phyloP scores from a whole-genome alignment of 805 yeast species.

The Starmerella apis region DNA sequence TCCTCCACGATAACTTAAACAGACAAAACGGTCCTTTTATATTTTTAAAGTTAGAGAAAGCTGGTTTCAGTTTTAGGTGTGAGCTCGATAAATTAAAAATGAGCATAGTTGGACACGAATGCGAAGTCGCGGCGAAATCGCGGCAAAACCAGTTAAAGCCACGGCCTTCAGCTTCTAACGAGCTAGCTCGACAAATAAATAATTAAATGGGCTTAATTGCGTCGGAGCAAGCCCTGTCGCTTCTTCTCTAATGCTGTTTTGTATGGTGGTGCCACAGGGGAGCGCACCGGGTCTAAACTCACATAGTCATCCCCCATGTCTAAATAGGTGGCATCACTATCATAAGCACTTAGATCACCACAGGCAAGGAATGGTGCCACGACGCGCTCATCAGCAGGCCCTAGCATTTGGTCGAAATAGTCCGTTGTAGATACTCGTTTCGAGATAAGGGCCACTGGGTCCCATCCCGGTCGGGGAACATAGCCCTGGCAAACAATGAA shows the following conservation, averaged over 20 bases:
- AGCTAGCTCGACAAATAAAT: neutral
- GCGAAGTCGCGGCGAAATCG: too few species aligned
- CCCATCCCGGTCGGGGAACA: conserved; percentile 75
- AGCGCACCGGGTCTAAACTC: conserved; percentile 82
- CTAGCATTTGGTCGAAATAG: conserved; percentile 50
- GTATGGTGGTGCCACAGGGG: conserved; percentile 95
- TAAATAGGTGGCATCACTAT: conserved; percentile 87
- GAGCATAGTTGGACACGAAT: too few species aligned
- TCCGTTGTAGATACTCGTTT: conserved; percentile 55
- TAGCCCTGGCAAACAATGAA: conserved; percentile 88
- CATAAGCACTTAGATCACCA: conserved; percentile 79
- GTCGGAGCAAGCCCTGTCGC: conserved; percentile 46
- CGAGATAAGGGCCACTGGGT: conserved; percentile 38
- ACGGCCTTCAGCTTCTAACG: too few species aligned
- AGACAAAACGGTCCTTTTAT: too few species aligned
- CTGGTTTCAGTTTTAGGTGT: too few species aligned
- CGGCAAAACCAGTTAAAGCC: too few species aligned
- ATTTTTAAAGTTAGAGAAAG: too few species aligned
- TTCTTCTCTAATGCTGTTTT: conserved; percentile 82
- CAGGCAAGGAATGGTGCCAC: conserved; percentile 93
- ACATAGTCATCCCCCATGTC: conserved; percentile 35
- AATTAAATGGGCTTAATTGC: neutral
- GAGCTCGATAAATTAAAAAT: too few species aligned
- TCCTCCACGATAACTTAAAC: too few species aligned
- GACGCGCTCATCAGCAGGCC: conserved; percentile 53